phyloP scores from a whole-genome alignment of 345 rosid genomes.

The Eucalyptus marginata region DNA sequence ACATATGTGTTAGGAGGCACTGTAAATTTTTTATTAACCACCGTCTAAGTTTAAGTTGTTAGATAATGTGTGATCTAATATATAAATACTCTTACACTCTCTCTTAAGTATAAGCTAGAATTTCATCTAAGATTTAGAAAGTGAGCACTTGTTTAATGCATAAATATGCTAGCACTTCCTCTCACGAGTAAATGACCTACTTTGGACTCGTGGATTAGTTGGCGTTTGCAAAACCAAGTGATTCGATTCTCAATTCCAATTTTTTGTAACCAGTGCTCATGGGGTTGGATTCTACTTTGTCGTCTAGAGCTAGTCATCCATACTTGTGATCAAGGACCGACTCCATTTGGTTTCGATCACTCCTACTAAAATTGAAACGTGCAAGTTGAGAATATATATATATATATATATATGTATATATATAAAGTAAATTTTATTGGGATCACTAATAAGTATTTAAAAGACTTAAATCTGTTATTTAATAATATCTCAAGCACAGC shows the following conservation, averaged over 20 bases:
- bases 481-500: neutral
- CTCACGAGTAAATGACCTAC: neutral
- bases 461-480: neutral
- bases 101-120: neutral
- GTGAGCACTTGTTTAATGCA: neutral
- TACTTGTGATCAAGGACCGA: neutral
- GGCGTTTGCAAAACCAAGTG: neutral
- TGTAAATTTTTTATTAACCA: neutral
- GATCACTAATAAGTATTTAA: neutral
- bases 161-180: neutral
- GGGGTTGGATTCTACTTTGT: no score
- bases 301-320: accelerated
- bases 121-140: neutral
- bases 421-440: neutral
- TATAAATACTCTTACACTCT: neutral
- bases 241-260: neutral
- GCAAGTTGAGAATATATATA: neutral
- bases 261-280: neutral
- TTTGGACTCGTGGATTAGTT: neutral
- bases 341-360: accelerated
- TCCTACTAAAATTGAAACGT: no score
- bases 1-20: neutral
- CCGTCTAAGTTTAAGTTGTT: neutral
- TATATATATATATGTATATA: no score
- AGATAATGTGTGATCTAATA: neutral